Conservation (phyloP, 2,329 filamentous ascomycete species). For the Domatiomyces globalis region DNA sequence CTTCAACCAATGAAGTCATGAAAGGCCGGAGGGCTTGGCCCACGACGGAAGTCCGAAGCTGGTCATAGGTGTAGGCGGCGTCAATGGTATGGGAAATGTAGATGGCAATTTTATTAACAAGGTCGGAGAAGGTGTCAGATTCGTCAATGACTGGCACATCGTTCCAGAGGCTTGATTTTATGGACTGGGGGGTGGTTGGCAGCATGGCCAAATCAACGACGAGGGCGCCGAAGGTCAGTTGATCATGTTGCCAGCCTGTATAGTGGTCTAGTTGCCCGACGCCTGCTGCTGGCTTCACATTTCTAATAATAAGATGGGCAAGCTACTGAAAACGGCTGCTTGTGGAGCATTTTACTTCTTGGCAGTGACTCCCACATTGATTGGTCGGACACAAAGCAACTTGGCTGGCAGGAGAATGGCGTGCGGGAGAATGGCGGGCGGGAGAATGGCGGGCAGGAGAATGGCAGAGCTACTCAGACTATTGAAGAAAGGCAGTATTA, state of each 20-base stretch:
- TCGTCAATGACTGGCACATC: conserved; percentile 28
- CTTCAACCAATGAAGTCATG: conserved; percentile 26
- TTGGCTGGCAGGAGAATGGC: no score
- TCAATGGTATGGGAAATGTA: conserved; percentile 29
- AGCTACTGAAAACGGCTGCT: no score
- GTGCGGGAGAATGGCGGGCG: no score
- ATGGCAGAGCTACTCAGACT: no score
- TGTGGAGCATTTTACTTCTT: no score
- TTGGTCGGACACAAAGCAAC: no score
- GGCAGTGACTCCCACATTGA: no score
- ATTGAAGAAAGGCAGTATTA: background rate
- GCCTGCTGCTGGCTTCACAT: no score
- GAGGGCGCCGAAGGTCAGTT: background rate
- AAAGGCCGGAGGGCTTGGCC: conserved; percentile 27
- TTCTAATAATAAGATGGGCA: background rate
- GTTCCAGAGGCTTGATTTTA: conserved; percentile 11
- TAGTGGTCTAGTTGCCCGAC: no score
- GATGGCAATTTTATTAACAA: conserved; percentile 30
- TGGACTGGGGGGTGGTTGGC: conserved; percentile 15
- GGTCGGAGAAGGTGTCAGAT: conserved; percentile 26
- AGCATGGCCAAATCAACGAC: background rate
- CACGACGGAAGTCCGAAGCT: conserved; percentile 27
- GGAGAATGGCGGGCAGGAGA: no score
- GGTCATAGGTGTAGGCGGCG: conserved; percentile 31
- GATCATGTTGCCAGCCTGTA: no score